These are phyloP conservation scores for Trichoderma citrinoviride DNA, from an alignment of 2,329 filamentous ascomycete genomes.

Conservation along the genomic window DNA sequence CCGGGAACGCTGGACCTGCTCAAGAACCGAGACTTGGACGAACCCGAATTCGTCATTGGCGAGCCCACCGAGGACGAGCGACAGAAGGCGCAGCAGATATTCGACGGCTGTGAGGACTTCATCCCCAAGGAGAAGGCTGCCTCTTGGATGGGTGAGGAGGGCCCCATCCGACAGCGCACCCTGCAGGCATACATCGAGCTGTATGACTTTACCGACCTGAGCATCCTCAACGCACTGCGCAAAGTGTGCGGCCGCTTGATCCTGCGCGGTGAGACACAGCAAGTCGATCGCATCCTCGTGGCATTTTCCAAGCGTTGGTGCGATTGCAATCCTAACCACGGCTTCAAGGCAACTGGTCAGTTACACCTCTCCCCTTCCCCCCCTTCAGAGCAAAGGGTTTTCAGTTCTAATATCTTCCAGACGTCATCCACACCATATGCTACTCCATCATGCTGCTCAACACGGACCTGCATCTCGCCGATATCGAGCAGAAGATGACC, in stretches of 20 bases:
- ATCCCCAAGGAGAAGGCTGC: conserved; percentile 77
- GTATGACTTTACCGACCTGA: conserved; percentile 80
- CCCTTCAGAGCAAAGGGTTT: neutral
- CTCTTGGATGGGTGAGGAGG: conserved; percentile 81
- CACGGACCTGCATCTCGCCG: conserved; percentile 90
- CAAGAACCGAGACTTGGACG: conserved; percentile 49
- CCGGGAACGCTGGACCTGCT: conserved; percentile 35
- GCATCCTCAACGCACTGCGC: conserved; percentile 74
- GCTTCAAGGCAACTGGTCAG: conserved; percentile 84
- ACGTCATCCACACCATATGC: conserved; percentile 95
- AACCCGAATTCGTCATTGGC: conserved; percentile 57
- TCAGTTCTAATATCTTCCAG: conserved; percentile 45
- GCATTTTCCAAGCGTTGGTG: conserved; percentile 90
- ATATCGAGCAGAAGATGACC: conserved; percentile 97
- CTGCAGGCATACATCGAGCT: conserved; percentile 83
- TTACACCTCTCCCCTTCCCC: conserved; percentile 12
- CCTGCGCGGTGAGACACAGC: conserved; percentile 89
- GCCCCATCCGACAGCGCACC: conserved; percentile 55
- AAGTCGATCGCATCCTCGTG: conserved; percentile 91
- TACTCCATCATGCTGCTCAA: conserved; percentile 95
- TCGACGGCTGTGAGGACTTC: conserved; percentile 78
- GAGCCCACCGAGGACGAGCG: conserved; percentile 67
- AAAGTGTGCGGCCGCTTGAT: conserved; percentile 78
- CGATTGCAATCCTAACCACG: conserved; percentile 85
- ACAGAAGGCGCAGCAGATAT: conserved; percentile 78